Conservation (phyloP, 2,329 filamentous ascomycete species). For the Westerdykella sp. region DNA sequence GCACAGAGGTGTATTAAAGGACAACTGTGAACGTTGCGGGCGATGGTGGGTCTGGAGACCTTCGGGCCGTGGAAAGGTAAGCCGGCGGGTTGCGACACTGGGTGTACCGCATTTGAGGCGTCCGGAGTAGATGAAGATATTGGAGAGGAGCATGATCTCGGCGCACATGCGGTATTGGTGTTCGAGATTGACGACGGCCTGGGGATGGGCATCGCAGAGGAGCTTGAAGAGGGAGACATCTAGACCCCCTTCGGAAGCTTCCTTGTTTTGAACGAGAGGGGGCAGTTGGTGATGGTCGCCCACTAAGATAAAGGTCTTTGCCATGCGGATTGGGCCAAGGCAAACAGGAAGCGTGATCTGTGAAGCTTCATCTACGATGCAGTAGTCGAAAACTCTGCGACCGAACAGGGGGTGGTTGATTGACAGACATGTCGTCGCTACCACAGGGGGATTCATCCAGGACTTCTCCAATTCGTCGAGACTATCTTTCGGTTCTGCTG, state of each 20-base stretch:
- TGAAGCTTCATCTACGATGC: conserved; percentile 95
- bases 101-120: conserved; percentile 82
- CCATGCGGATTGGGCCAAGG: conserved; percentile 87
- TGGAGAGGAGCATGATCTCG: conserved; percentile 91
- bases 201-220: conserved; percentile 79
- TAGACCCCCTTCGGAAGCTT: conserved; percentile 76
- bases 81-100: conserved; percentile 61
- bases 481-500: conserved; percentile 63
- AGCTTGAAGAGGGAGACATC: conserved; percentile 93
- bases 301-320: conserved; percentile 86
- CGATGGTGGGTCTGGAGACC: conserved; percentile 33
- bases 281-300: conserved; percentile 96
- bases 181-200: conserved; percentile 82
- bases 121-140: conserved; percentile 88
- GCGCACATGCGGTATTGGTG: conserved; percentile 99
- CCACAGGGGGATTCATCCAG: conserved; percentile 81
- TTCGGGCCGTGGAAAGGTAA: conserved; percentile 54
- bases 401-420: conserved; percentile 85
- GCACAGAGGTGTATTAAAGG: conserved; percentile 39
- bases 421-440: conserved; percentile 90
- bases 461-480: conserved; percentile 78
- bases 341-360: conserved; percentile 96
- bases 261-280: conserved; percentile 86
- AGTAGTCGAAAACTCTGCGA: conserved; percentile 90
- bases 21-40: conserved; percentile 7